A percentile compares a stretch with the other conserved stretches of the same genome.
phyloP scores from a whole-genome alignment of 768 basidiomycete genomes.

The Collybiopsis luxurians region DNA sequence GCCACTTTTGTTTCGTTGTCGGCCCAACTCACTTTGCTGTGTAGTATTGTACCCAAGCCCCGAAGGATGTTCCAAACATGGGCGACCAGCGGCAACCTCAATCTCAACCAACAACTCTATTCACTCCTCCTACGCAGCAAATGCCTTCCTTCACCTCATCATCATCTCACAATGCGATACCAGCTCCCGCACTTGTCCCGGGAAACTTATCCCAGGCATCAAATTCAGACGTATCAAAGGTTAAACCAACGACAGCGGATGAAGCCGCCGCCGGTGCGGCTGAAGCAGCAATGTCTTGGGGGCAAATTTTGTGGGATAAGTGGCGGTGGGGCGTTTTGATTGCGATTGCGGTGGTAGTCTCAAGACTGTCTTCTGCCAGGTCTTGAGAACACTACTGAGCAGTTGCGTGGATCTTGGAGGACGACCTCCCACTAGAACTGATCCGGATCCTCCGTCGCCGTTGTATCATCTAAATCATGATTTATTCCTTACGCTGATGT shows the following conservation, averaged over 20 bases:
- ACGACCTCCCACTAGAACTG: too few species aligned
- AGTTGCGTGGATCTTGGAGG: too few species aligned
- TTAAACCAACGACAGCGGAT: constrained; percentile 19
- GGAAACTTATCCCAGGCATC: constrained; percentile 11
- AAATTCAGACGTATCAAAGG: neutral
- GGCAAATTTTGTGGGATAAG: constrained; percentile 73
- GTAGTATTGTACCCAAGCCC: constrained; percentile 67
- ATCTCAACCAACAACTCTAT: constrained; percentile 16
- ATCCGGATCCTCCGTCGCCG: too few species aligned
- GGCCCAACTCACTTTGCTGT: constrained; percentile 8
- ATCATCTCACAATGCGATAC: constrained; percentile 13
- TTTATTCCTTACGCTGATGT: too few species aligned
- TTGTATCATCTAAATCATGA: too few species aligned
- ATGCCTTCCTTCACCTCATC: constrained; percentile 11
- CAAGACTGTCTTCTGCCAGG: constrained; percentile 60
- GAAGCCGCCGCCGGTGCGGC: constrained; percentile 25
- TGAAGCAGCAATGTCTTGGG: constrained; percentile 62
- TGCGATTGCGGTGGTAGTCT: constrained; percentile 74
- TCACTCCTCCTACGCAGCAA: constrained; percentile 4
- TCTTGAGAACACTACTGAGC: neutral
- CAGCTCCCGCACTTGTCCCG: constrained; percentile 14
- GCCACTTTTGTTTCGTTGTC: constrained; percentile 6
- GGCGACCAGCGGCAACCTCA: constrained; percentile 70
- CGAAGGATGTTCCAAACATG: constrained; percentile 90
- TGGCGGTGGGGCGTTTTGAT: constrained; percentile 84